phyloP scores from a whole-genome alignment of 805 yeast species.

The Saturnispora quitensis region DNA sequence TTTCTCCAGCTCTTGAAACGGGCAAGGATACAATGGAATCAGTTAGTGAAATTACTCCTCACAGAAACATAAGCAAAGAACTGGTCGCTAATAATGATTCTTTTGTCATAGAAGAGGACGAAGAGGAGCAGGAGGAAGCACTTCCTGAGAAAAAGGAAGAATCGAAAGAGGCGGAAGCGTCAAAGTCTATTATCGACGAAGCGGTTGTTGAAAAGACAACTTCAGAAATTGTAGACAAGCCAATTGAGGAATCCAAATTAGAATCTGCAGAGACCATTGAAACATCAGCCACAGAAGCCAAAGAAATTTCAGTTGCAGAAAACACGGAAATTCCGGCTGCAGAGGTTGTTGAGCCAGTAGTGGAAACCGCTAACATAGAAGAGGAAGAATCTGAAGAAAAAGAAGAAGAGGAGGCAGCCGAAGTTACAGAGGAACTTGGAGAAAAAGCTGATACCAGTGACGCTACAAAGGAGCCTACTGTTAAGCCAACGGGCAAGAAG shows the following conservation, averaged over 20 bases:
- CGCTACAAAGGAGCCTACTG: neutral
- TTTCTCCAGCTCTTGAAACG: conserved; percentile 20
- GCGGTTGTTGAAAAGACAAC: conserved; percentile 4
- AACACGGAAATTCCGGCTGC: neutral
- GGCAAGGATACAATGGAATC: neutral
- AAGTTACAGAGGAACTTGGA: neutral
- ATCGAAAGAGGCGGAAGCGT: neutral
- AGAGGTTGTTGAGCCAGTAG: conserved; percentile 5
- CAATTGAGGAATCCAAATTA: neutral
- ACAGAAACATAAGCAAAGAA: conserved; percentile 7
- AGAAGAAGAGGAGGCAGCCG: neutral
- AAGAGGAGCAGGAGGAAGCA: conserved; percentile 9
- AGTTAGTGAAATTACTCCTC: conserved; percentile 7
- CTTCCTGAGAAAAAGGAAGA: conserved; percentile 10
- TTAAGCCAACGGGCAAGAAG: neutral
- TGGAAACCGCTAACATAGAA: neutral
- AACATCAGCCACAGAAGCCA: conserved; percentile 5
- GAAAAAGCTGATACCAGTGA: neutral
- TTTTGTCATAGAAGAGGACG: conserved; percentile 25
- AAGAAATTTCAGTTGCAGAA: conserved; percentile 6
- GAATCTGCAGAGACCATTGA: neutral
- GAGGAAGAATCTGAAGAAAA: neutral
- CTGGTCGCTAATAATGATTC: conserved; percentile 18
- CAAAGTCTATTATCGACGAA: neutral
- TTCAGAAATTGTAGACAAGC: neutral